These are phyloP conservation scores for Candida sonorensis DNA, from an alignment of 805 yeast species.

Conservation along the genomic window DNA sequence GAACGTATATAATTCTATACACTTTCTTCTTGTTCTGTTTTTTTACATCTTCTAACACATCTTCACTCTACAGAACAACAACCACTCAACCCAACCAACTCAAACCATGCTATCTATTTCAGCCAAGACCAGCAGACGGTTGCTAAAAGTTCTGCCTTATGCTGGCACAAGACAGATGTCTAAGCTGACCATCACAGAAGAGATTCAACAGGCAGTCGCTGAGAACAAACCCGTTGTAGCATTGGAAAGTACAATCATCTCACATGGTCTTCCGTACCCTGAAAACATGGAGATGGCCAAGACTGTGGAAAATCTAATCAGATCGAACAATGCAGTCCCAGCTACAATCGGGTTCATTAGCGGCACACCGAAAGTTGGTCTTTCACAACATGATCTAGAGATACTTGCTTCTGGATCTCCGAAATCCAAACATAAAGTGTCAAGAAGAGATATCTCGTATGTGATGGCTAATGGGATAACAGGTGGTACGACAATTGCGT, in stretches of 20 bases:
- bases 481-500: slow-evolving; percentile 90
- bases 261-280: slow-evolving; percentile 87
- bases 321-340: slow-evolving; percentile 64
- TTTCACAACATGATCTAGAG: slow-evolving; percentile 40
- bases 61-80: no score
- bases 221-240: slow-evolving; percentile 67
- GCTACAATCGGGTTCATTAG: slow-evolving; percentile 77
- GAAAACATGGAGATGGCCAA: slow-evolving; percentile 66
- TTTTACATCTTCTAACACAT: no score
- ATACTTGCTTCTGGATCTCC: slow-evolving; percentile 35
- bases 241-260: slow-evolving; percentile 78
- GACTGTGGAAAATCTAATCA: slow-evolving; percentile 54
- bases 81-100: no score
- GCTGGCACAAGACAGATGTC: slow-evolving; percentile 1
- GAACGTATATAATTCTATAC: no score
- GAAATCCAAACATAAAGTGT: slow-evolving; percentile 47
- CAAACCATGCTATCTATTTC: no score
- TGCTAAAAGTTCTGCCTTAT: no score
- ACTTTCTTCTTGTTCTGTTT: no score
- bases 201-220: slow-evolving; percentile 54
- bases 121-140: no score
- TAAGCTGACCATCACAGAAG: slow-evolving; percentile 27
- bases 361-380: slow-evolving; percentile 70
- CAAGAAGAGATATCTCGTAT: slow-evolving; percentile 73
- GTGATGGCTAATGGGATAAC: slow-evolving; percentile 54